Percentiles rank a stretch among this genome's conserved stretches.
These are phyloP conservation scores for Phanerodontia chrysosporium DNA, from an alignment of 768 basidiomycete genomes.

Conservation along the genomic window DNA sequence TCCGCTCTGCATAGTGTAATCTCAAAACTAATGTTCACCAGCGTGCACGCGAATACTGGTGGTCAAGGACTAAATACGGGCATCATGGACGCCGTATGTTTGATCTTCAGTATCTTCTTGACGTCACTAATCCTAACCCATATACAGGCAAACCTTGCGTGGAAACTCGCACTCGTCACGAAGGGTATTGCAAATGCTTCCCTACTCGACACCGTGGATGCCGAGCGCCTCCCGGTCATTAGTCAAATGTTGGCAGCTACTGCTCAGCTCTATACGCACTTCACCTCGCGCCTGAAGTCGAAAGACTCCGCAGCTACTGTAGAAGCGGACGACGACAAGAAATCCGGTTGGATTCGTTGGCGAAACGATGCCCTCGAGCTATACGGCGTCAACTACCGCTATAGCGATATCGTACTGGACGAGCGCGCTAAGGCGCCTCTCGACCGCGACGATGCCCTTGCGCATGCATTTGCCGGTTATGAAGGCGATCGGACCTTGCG, in stretches of 20 bases:
- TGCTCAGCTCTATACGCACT: slow-evolving; percentile 5
- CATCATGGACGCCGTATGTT: slow-evolving; percentile 20
- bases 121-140: not conserved
- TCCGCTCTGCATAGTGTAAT: not conserved
- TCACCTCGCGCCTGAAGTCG: not conserved
- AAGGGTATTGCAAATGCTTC: slow-evolving; percentile 11
- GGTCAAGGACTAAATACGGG: slow-evolving; percentile 18
- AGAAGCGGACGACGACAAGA: slow-evolving; percentile 10
- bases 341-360: slow-evolving; percentile 20
- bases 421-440: not conserved
- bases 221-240: slow-evolving; percentile 18
- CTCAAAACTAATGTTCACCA: not conserved
- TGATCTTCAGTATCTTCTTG: not conserved
- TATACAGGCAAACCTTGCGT: slow-evolving; percentile 13
- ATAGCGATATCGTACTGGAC: slow-evolving; percentile 19
- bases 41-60: slow-evolving; percentile 12
- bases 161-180: slow-evolving; percentile 16
- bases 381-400: slow-evolving; percentile 28
- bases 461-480: slow-evolving; percentile 1
- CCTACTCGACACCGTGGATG: slow-evolving; percentile 12
- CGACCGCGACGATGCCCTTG: slow-evolving; percentile 2
- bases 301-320: not conserved
- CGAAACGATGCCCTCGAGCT: slow-evolving; percentile 19
- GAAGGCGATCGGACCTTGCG: not conserved
- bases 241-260: slow-evolving; percentile 15